A percentile compares a stretch with the other conserved stretches of the same genome.
phyloP scores from a whole-genome alignment of 2,329 filamentous ascomycete species.

The Aspergillus sp. region DNA sequence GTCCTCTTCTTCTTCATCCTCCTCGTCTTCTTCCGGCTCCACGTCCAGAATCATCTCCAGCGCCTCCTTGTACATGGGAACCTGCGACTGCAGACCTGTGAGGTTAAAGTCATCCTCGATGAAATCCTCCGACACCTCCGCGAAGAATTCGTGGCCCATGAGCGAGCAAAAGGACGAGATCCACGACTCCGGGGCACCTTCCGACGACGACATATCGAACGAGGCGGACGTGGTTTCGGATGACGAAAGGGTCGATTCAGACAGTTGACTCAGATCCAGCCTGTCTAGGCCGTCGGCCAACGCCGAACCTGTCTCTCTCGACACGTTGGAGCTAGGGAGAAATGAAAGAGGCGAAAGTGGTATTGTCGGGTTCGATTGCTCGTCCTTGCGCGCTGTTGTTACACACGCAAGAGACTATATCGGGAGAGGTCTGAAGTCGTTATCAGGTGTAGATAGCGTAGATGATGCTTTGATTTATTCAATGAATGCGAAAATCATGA shows the following conservation, averaged over 20 bases:
- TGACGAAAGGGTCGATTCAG: conserved; percentile 36
- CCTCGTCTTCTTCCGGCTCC: conserved; percentile 79
- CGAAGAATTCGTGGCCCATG: conserved; percentile 96
- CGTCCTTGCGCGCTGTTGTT: not conserved
- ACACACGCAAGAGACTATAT: no score
- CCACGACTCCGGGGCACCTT: conserved; percentile 72
- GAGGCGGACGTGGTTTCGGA: conserved; percentile 31
- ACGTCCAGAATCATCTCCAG: conserved; percentile 99
- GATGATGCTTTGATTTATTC: not conserved
- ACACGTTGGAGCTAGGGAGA: conserved; percentile 35
- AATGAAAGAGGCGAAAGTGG: conserved; percentile 6
- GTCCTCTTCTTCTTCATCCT: conserved; percentile 61
- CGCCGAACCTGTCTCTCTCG: conserved; percentile 39
- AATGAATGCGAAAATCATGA: not conserved
- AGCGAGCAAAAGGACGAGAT: conserved; percentile 95
- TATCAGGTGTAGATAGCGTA: not conserved
- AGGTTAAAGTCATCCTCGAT: conserved; percentile 99
- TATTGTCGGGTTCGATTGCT: not conserved
- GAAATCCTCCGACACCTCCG: conserved; percentile 96
- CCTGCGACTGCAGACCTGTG: conserved; percentile 88
- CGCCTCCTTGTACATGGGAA: conserved; percentile 98
- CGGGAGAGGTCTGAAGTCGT: not conserved
- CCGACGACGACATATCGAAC: conserved; percentile 40
- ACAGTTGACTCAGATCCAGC: conserved; percentile 42
- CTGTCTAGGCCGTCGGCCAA: conserved; percentile 43